A percentile compares a stretch with the other conserved stretches of the same genome.
These are phyloP conservation scores for Globisporangium carolinianum DNA, from an alignment of 352 stramenopile genomes.

Conservation along the genomic window DNA sequence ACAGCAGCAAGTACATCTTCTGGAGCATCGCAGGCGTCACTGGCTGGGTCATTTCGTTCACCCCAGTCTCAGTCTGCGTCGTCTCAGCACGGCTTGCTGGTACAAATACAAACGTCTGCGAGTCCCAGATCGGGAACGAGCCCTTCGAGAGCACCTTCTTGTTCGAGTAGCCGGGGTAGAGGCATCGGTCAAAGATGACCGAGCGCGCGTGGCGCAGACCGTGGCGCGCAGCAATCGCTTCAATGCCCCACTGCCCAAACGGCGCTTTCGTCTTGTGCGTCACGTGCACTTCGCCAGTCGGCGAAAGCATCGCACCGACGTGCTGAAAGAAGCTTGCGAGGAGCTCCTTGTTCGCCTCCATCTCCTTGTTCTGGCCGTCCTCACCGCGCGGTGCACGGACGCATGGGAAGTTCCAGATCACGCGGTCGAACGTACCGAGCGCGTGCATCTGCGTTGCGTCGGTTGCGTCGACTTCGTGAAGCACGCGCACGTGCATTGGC, in stretches of 20 bases:
- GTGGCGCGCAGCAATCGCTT: slow-evolving; percentile 43
- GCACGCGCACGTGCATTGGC: slow-evolving; percentile 47
- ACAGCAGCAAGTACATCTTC: slow-evolving; percentile 61
- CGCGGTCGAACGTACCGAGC: slow-evolving; percentile 81
- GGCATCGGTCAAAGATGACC: slow-evolving; percentile 90
- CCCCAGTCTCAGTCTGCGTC: neutral
- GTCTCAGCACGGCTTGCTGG: slow-evolving; percentile 14
- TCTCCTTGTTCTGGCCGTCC: slow-evolving; percentile 95
- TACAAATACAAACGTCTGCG: slow-evolving; percentile 91
- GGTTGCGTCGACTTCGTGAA: slow-evolving; percentile 90
- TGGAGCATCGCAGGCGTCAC: slow-evolving; percentile 59
- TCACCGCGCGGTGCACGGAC: slow-evolving; percentile 83
- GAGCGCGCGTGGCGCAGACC: slow-evolving; percentile 53
- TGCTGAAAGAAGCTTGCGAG: slow-evolving; percentile 87
- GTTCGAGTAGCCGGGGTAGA: slow-evolving; percentile 92
- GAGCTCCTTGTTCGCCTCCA: slow-evolving; percentile 93
- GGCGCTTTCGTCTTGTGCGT: slow-evolving; percentile 95
- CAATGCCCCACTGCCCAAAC: slow-evolving; percentile 84
- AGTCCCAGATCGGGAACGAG: slow-evolving; percentile 95
- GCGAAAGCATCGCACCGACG: slow-evolving; percentile 35
- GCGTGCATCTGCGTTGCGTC: slow-evolving; percentile 60
- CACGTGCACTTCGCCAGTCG: slow-evolving; percentile 88
- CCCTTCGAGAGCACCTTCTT: slow-evolving; percentile 94
- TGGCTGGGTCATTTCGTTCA: slow-evolving; percentile 16
- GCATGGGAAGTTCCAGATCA: slow-evolving; percentile 97